Evolutionary conservation across 495 filamentous ascomycete species (phyloP), one percentile per base, ranked within the genome.

Genomic region (Lasiosphaeria miniovina): DNA sequence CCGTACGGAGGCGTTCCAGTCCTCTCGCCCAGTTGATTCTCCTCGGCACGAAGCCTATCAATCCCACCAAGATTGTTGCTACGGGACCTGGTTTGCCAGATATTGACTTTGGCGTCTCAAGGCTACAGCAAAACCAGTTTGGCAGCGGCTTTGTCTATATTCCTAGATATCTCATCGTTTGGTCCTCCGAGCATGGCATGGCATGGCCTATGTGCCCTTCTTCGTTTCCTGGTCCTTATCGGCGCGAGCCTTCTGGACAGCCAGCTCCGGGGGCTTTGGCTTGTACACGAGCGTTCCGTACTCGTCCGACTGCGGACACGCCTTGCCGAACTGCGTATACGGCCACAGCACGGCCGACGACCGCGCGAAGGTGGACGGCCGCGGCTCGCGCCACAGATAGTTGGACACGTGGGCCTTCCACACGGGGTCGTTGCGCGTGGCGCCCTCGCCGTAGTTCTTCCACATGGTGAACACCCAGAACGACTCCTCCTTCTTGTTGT

Each of bases 381-480:
- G 38, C 38, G 1, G 38, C 12, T 41, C 12, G 12, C 24, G 24
- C 24, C 24, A 2, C 24, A 41, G 7, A 12, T 7, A 41, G 12
- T 41, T 41, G 38, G 38, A 41, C 38, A 49, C 46, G 24, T 31
- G 46, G 46, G 46, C 46, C 46, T 17, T 8, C 46, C n/a, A 49
- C 2, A 49, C 46, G 2, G 46, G 46, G 4, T 49, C 46, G 46
- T 49, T n/a, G 46, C 6, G 46, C 46, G 14, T 8, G 8, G 24
- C 1, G 14, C 46, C 46, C 24, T 8, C 46, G 9, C 14, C 46
- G 9, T 11, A 15, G 46, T 49, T 49, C 46, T 31, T 49, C 46
- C 46, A 49, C 9, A 1, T 49, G 46, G 46, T 49, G 15, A 49
- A 49, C 9, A 49, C 46, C 46, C n/a, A 49, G 46, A 49, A 49